Evolutionary conservation across 805 yeast species (phyloP).

Genomic region (Yarrowia keelungensis): DNA sequence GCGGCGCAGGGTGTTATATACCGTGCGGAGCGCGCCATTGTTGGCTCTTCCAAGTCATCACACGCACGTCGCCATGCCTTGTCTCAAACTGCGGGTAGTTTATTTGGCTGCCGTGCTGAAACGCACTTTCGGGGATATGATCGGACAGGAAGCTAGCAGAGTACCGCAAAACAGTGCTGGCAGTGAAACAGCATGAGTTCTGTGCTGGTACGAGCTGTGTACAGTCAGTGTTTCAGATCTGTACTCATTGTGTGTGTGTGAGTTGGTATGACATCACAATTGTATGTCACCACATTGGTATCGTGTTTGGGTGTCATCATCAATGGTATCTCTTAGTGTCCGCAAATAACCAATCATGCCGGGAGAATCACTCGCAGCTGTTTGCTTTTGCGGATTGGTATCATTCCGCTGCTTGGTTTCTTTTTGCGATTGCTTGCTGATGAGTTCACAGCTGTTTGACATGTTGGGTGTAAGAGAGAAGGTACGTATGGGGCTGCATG

Average conservation of each 20-base stretch:
- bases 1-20: slow-evolving; percentile 33
- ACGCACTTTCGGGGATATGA: not conserved
- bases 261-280: not conserved
- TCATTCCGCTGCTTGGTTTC: slow-evolving; percentile 6
- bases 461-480: slow-evolving; percentile 8
- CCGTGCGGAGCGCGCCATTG: not conserved
- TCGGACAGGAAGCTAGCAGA: no score
- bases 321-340: not conserved
- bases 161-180: no score
- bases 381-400: slow-evolving; percentile 9
- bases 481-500: slow-evolving; percentile 1
- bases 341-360: not conserved
- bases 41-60: not conserved
- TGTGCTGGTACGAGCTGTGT: no score
- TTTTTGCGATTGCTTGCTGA: slow-evolving; percentile 1
- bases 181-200: no score
- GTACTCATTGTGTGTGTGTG: no score
- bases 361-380: not conserved
- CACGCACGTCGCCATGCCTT: slow-evolving; percentile 24
- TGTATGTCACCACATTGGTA: no score
- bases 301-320: no score
- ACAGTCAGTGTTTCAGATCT: no score
- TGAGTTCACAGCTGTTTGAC: not conserved
- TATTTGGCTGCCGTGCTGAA: slow-evolving; percentile 27
- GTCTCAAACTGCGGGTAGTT: slow-evolving; percentile 7